Base-by-base conservation (phyloP, 352 stramenopile genomes). In the Phytopythium ostracodes region DNA sequence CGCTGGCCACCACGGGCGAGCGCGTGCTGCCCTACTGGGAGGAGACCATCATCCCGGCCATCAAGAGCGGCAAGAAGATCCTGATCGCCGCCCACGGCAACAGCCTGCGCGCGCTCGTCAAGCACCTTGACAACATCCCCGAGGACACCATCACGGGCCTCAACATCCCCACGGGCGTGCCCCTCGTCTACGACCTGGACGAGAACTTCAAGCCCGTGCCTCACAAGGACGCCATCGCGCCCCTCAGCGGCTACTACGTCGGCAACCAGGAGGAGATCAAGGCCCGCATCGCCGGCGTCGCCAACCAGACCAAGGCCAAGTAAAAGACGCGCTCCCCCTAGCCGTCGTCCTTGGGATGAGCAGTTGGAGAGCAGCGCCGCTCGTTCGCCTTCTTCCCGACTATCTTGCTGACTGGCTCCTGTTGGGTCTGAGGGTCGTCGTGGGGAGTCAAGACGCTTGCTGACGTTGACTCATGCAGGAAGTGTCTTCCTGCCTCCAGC, bases 241-340 rank as follows among this genome's bases (percentile, higher is more conserved):
- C 94, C 31, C 79, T 95, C 51, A 81, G 60, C 25, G 84, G 71
- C 38, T 90, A 88, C 66, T 93, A 93, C 67, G 67, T 93, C 25
- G 97, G 97, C 64, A 92, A 99, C 80, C 94, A 98, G 74, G 92
- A 98, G 50, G 96, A 96, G 54, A 98, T 99, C 75, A 92, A 91
- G 57, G 82, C 81, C 38, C 89, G 97, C 61, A 99, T 99, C 77
- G 91, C 98, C 65, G 94, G 93, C 44, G 96, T 99, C 60, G 98
- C 98, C 87, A 98, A 98, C 77, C 96, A 99, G 82, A 98, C 96
- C 71, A 49, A 49, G 42, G 42, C 42, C 42, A 98, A 98, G 78
- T 98, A 96, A 70, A 60, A n/a, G n/a, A n/a, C n/a, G n/a, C n/a
- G n/a, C n/a, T n/a, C n/a, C n/a, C n/a, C n/a, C n/a, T n/a, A n/a